Evolutionary conservation across 257 asterid genomes (phyloP).

Genomic region (Nicotiana paniculata): DNA sequence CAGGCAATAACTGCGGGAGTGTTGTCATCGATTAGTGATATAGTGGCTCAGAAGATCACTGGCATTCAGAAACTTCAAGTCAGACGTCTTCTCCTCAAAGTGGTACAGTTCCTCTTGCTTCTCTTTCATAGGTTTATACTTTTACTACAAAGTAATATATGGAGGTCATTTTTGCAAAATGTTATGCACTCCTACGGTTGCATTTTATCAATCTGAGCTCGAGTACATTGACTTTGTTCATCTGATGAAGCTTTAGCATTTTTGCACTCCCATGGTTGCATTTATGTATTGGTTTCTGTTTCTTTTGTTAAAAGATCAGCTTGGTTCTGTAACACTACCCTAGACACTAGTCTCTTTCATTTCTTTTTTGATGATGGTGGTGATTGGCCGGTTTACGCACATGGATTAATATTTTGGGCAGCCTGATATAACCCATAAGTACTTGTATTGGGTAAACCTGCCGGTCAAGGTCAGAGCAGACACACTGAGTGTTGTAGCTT

Average conservation of each 20-base stretch:
- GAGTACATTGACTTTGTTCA: background rate
- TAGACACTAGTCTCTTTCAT: background rate
- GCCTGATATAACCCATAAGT: background rate
- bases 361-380: background rate
- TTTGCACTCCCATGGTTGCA: too few relatives aligned
- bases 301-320: background rate
- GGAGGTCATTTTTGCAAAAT: background rate
- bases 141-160: background rate
- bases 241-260: background rate
- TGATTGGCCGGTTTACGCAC: background rate
- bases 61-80: slow-evolving; percentile 80
- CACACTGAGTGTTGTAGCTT: background rate
- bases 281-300: background rate
- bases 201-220: background rate
- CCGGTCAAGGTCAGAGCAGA: background rate
- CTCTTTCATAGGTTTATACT: background rate
- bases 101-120: slow-evolving; percentile 33
- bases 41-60: slow-evolving; percentile 77
- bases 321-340: background rate
- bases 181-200: background rate
- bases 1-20: slow-evolving; percentile 80
- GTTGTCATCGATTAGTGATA: slow-evolving; percentile 75
- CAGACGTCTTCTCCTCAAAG: slow-evolving; percentile 85
- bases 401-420: background rate
- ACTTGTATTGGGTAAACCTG: background rate